Base-by-base conservation (phyloP, 345 rosid species). In the Barbarea vulgaris region DNA sequence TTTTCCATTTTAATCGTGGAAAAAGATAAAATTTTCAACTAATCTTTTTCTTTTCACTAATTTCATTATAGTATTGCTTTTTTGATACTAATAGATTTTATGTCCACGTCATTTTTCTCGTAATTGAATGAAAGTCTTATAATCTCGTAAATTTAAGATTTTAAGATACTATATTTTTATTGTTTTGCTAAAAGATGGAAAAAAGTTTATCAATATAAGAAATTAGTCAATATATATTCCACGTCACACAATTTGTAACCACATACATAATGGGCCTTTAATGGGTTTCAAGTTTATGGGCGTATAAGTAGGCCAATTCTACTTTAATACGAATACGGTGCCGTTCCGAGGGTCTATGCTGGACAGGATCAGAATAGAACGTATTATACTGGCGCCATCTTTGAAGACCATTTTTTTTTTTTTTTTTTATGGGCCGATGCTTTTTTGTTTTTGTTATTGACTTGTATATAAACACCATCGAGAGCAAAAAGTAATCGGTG, bases 371-470 rank as follows among this genome's bases (percentile, higher is more conserved):
- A 28, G 50, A 21, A 60, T 7, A 18, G 37, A 55, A 7, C 14
- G 33, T 54, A 18, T 30, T 30, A 39, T 12, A 18, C 53, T 68
- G 74, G 79, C 74, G 80, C 80, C 80, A 69, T 42, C 75, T 76
- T 76, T 69, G 39, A 44, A 52, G 64, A 68, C 50, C 46, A 47
- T n/a, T n/a, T n/a, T n/a, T n/a, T n/a, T n/a, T n/a, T n/a, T n/a
- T n/a, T 42, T 24, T 24, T 24, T 24, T 24, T 3, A 24, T 24
- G 28, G 2, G 67, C 19, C 73, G 4, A 46, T 57, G 56, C 1
- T 39, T 36, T 6, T 31, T 25, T n/a, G n/a, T 10, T 48, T 33
- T 15, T 54, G 48, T 41, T 44, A n/a, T 44, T 9, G 37, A 34
- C 51, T 31, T 15, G n/a, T 2, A 28, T 54, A 65, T 34, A 74